Percentiles rank a stretch among this genome's conserved stretches.
Evolutionary conservation across 352 stramenopile species (phyloP).

Genomic region (Pythium sukuiense): DNA sequence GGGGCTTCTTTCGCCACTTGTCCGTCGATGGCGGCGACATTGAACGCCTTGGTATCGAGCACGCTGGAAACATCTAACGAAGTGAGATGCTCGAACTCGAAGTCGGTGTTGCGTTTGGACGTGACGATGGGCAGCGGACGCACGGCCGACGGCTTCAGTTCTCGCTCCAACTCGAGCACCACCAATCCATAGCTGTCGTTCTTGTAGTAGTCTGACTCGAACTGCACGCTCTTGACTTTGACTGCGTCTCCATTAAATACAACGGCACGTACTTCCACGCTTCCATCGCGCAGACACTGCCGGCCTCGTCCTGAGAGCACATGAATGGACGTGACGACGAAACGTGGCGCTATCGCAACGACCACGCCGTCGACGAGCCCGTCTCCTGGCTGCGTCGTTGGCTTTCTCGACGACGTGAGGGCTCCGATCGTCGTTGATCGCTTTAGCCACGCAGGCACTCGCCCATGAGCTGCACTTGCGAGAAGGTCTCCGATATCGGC

Average conservation of each 20-base stretch:
- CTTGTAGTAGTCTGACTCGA: slow-evolving; percentile 19
- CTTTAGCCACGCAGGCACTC: slow-evolving; percentile 12
- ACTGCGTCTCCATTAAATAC: slow-evolving; percentile 12
- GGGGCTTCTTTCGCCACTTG: not conserved
- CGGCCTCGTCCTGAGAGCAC: slow-evolving; percentile 12
- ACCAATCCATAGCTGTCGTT: slow-evolving; percentile 13
- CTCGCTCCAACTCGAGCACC: slow-evolving; percentile 19
- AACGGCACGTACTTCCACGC: not conserved
- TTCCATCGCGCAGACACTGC: slow-evolving; percentile 4
- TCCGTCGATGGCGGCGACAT: not conserved
- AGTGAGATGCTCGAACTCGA: slow-evolving; percentile 18
- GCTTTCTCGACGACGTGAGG: slow-evolving; percentile 8
- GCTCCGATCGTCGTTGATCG: slow-evolving; percentile 9
- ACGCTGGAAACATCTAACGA: slow-evolving; percentile 4
- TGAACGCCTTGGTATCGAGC: slow-evolving; percentile 14
- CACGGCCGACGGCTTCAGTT: not conserved
- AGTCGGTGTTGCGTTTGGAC: slow-evolving; percentile 14
- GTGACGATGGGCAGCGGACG: slow-evolving; percentile 13
- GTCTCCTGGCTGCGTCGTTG: not conserved
- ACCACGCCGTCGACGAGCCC: slow-evolving; percentile 19
- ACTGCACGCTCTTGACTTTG: slow-evolving; percentile 13
- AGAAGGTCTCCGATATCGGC: not conserved
- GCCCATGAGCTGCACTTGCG: not conserved
- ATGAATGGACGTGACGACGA: slow-evolving; percentile 16
- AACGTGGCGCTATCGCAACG: slow-evolving; percentile 20